These are phyloP conservation scores for Sanghuangporus sanghuang DNA, from an alignment of 1,284 basidiomycete species.

Conservation along the genomic window DNA sequence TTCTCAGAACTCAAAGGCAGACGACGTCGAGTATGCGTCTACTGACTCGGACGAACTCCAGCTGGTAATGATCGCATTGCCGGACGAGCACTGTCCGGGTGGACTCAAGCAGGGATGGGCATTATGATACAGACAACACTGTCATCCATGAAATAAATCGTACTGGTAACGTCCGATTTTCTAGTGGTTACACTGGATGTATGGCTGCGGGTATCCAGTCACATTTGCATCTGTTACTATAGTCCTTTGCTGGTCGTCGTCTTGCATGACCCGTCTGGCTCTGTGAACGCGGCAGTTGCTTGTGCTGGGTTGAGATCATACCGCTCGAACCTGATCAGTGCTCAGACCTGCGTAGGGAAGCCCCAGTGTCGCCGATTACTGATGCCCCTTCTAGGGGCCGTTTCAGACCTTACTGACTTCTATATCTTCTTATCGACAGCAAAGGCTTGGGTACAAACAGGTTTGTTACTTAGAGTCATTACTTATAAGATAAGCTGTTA, in stretches of 20 bases:
- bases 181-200: constrained; percentile 54
- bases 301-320: constrained; percentile 80
- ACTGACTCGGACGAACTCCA: constrained; percentile 53
- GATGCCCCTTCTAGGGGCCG: constrained; percentile 37
- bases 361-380: constrained; percentile 60
- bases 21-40: constrained; percentile 22
- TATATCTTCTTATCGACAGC: constrained; percentile 38
- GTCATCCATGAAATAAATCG: constrained; percentile 22
- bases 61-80: constrained; percentile 45
- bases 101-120: constrained; percentile 28
- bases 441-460: constrained; percentile 76
- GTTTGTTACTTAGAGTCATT: constrained; percentile 33
- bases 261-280: constrained; percentile 24
- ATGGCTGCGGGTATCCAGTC: constrained; percentile 85
- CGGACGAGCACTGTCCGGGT: constrained; percentile 24
- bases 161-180: constrained; percentile 68
- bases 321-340: constrained; percentile 94
- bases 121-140: constrained; percentile 21
- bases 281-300: constrained; percentile 25
- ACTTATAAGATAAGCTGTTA: neutral
- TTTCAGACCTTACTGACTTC: constrained; percentile 44
- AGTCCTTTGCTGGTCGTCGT: constrained; percentile 22
- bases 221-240: constrained; percentile 25
- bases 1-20: constrained; percentile 18
- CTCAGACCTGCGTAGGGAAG: constrained; percentile 95